These are phyloP conservation scores for Lasiodiplodia sp. DNA, from an alignment of 2,329 filamentous ascomycete genomes.

Conservation along the genomic window DNA sequence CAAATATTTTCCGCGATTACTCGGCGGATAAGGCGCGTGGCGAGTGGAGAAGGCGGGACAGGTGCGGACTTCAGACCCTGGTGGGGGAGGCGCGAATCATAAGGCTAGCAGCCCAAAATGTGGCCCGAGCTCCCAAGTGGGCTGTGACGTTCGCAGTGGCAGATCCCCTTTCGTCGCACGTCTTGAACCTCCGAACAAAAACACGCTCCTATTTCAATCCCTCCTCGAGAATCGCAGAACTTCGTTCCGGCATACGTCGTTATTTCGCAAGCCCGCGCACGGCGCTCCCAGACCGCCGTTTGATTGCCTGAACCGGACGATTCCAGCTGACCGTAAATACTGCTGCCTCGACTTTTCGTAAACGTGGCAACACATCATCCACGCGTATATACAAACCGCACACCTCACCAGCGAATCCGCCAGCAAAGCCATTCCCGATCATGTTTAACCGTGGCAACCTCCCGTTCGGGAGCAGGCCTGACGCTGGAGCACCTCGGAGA, in stretches of 20 bases:
- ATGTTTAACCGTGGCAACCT: conserved; percentile 67
- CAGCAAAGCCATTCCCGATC: neutral
- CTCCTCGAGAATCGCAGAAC: conserved; percentile 11
- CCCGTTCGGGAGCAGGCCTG: conserved; percentile 50
- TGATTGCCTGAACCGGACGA: neutral
- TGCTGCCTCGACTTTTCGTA: conserved; percentile 25
- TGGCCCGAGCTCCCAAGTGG: conserved; percentile 20
- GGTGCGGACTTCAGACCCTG: conserved; percentile 1
- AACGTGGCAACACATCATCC: conserved; percentile 24
- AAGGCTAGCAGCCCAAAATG: conserved; percentile 19
- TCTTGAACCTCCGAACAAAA: conserved; percentile 5
- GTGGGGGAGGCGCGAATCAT: conserved; percentile 10
- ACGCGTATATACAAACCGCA: neutral
- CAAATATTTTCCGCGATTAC: neutral
- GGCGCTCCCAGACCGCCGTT: neutral
- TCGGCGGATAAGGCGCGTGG: neutral
- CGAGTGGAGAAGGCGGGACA: neutral
- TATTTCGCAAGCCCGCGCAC: neutral
- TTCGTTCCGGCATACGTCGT: neutral
- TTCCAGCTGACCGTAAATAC: conserved; percentile 4
- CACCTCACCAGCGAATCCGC: neutral
- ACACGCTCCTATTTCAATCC: conserved; percentile 1
- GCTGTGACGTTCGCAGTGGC: conserved; percentile 25
- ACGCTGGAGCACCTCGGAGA: conserved; percentile 50
- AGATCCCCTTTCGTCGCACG: conserved; percentile 22